Base-by-base conservation (phyloP, 306 rosid genomes). In the Malus fusca region DNA sequence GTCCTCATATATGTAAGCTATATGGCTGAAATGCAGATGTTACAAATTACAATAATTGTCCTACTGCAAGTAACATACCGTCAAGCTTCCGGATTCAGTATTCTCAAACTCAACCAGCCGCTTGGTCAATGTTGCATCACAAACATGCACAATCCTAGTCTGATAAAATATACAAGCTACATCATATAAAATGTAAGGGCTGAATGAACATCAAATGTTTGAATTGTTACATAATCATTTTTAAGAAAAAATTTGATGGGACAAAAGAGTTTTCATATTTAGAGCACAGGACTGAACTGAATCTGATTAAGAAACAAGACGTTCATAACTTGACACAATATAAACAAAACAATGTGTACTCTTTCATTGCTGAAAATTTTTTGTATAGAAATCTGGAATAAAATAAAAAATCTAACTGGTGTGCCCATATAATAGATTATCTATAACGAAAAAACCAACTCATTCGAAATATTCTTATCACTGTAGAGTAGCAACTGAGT, bases 41-140 rank as follows among this genome's bases (percentile, higher is more conserved):
- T 61, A 58, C 59, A 69, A 46, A 51, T 67, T 44, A 33, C 73
- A 18, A 66, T 66, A 37, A 67, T 59, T 12, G 17, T 53, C 30
- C n/a, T 6, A 53, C 17, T 11, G 12, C 59, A 56, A 56, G 37
- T 73, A 68, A 84, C 90, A 52, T 86, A 94, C 97, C 68, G 97
- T 94, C 88, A 91, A 88, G 88, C 92, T 87, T 66, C 91, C 89
- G 60, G 97, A 91, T 66, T 92, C 92, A 8, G 96, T 94, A 79
- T 90, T 85, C 91, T 91, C 98, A 66, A 91, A 94, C 79, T 94
- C 97, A 19, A 87, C 86, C 85, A 94, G 79, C 64, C 98, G 88
- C 83, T 91, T 94, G 14, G 92, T 88, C 88, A 94, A 82, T 35
- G 95, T 94, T 75, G 89, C 91, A 79, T 94, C 98, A 82, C 98